Evolutionary conservation across 371 early-diverging fungal species (phyloP).

Genomic region (Apophysomyces elegans): DNA sequence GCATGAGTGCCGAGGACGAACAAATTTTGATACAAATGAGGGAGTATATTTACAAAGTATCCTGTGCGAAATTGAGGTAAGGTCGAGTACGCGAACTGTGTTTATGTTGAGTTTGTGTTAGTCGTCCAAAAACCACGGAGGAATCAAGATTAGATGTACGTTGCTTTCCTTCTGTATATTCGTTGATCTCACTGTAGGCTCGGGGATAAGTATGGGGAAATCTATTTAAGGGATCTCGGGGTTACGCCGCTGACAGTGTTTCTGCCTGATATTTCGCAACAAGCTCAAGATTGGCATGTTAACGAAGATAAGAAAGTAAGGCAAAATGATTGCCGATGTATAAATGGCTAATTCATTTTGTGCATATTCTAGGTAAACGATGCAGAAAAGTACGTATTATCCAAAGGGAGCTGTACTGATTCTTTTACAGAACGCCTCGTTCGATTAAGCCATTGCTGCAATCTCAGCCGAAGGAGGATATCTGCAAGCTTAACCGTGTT

Average conservation of each 20-base stretch:
- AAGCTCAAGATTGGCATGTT: constrained; percentile 13
- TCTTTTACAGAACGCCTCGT: neutral
- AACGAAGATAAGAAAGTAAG: constrained; percentile 11
- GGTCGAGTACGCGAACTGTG: neutral
- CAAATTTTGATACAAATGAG: constrained; percentile 74
- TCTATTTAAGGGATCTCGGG: constrained; percentile 63
- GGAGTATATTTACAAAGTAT: constrained; percentile 78
- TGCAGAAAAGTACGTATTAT: constrained; percentile 17
- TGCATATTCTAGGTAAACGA: constrained; percentile 5
- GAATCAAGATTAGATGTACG: constrained; percentile 27
- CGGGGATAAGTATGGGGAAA: constrained; percentile 39
- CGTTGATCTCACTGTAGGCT: neutral
- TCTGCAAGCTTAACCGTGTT: constrained; percentile 38
- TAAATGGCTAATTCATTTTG: neutral
- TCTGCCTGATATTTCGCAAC: constrained; percentile 48
- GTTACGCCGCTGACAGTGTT: constrained; percentile 80
- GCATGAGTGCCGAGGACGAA: constrained; percentile 81
- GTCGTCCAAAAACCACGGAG: constrained; percentile 37
- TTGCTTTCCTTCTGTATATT: neutral
- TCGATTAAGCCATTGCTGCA: constrained; percentile 16
- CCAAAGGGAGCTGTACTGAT: neutral
- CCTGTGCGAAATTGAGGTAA: constrained; percentile 60
- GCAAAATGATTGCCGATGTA: neutral
- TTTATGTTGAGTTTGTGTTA: constrained; percentile 7
- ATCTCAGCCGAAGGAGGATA: constrained; percentile 24